Conservation (phyloP, 805 yeast species). For the Starmerella khaoyaiensis region DNA sequence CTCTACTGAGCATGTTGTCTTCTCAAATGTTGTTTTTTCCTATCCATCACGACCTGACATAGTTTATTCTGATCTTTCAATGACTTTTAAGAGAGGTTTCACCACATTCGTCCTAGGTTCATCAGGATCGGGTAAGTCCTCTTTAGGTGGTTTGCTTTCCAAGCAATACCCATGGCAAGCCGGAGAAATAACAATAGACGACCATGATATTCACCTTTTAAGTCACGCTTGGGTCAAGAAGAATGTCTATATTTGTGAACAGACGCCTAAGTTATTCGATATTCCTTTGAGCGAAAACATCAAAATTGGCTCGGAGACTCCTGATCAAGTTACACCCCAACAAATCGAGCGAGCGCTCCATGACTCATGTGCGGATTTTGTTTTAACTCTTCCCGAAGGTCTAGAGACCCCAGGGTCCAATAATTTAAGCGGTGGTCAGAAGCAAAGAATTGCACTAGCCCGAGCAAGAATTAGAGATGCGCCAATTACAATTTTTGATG, state of each 20-base stretch:
- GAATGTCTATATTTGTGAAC: slow-evolving; percentile 64
- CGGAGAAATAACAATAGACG: slow-evolving; percentile 54
- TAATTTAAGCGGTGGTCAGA: slow-evolving; percentile 76
- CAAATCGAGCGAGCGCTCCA: slow-evolving; percentile 36
- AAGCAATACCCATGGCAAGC: slow-evolving; percentile 39
- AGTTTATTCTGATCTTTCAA: slow-evolving; percentile 37
- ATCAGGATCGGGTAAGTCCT: slow-evolving; percentile 92
- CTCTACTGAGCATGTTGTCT: slow-evolving; percentile 9
- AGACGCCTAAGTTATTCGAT: slow-evolving; percentile 51
- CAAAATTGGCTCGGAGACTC: slow-evolving; percentile 33
- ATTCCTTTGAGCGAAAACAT: slow-evolving; percentile 54
- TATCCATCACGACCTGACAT: slow-evolving; percentile 47
- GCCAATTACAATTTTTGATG: slow-evolving; percentile 72
- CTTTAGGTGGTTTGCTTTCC: slow-evolving; percentile 51
- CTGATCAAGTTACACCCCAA: slow-evolving; percentile 21
- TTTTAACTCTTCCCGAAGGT: slow-evolving; percentile 41
- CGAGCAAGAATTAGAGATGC: slow-evolving; percentile 65
- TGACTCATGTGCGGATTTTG: slow-evolving; percentile 40
- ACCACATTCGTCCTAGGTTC: slow-evolving; percentile 63
- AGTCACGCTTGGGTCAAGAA: slow-evolving; percentile 41
- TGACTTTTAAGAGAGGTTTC: slow-evolving; percentile 35
- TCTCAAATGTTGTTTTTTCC: slow-evolving; percentile 32
- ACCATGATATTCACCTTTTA: slow-evolving; percentile 34
- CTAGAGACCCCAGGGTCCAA: slow-evolving; percentile 36
- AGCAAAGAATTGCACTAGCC: slow-evolving; percentile 72